These are phyloP conservation scores for Alternaria sp. DNA, from an alignment of 2,329 filamentous ascomycete species.

Conservation along the genomic window DNA sequence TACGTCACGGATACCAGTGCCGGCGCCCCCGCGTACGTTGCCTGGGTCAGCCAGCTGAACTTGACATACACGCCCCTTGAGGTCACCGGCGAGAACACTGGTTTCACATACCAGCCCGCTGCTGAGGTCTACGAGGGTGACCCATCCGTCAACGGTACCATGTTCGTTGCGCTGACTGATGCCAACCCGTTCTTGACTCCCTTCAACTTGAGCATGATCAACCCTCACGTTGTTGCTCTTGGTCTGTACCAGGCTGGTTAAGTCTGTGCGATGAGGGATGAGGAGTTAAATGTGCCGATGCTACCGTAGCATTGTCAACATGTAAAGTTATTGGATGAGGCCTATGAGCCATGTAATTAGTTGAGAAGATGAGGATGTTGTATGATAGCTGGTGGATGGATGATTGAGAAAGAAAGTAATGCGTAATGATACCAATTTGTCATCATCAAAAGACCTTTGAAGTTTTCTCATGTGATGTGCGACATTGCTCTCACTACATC, in stretches of 20 bases:
- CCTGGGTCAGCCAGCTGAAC: conserved; percentile 77
- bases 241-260: conserved; percentile 80
- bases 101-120: conserved; percentile 76
- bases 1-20: conserved; percentile 71
- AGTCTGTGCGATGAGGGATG: not conserved
- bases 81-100: conserved; percentile 66
- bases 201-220: conserved; percentile 76
- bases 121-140: conserved; percentile 70
- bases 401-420: conserved; percentile 1
- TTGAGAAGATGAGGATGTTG: not conserved
- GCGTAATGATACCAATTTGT: conserved; percentile 10
- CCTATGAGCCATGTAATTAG: conserved; percentile 11
- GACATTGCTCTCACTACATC: not conserved
- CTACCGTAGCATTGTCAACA: not conserved
- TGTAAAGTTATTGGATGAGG: not conserved
- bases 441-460: not conserved
- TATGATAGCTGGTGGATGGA: conserved; percentile 1
- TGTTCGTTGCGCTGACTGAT: conserved; percentile 80
- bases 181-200: conserved; percentile 71
- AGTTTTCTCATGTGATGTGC: not conserved
- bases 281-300: not conserved
- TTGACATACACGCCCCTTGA: conserved; percentile 63
- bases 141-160: conserved; percentile 75
- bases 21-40: conserved; percentile 67
- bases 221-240: conserved; percentile 77